phyloP scores from a whole-genome alignment of 2,329 filamentous ascomycete species.

The Fusarium piperis region DNA sequence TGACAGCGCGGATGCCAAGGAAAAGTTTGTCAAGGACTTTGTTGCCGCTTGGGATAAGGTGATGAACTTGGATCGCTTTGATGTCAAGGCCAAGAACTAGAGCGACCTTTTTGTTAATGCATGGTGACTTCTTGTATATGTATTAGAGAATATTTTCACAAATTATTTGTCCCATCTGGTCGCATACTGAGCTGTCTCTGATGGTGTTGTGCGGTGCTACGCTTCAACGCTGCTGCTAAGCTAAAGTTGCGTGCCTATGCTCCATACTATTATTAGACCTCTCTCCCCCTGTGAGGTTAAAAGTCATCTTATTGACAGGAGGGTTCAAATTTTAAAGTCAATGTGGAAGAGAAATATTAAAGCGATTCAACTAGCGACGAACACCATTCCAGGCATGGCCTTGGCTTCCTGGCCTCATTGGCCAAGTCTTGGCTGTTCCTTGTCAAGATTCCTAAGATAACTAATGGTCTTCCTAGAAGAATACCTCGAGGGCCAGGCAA shows the following conservation, averaged over 20 bases:
- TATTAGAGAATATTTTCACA: neutral
- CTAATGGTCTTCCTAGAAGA: too few relatives aligned
- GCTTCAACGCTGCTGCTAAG: neutral
- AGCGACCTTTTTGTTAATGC: neutral
- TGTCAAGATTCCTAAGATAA: too few relatives aligned
- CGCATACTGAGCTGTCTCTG: neutral
- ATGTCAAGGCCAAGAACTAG: conserved; percentile 44
- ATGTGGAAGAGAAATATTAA: too few relatives aligned
- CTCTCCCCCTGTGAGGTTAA: neutral
- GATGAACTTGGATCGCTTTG: conserved; percentile 77
- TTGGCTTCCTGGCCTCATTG: too few relatives aligned
- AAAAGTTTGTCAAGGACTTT: conserved; percentile 78
- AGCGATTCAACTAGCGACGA: too few relatives aligned
- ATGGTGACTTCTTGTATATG: neutral
- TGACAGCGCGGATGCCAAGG: conserved; percentile 63
- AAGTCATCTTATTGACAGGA: too few relatives aligned
- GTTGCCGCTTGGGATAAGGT: conserved; percentile 78
- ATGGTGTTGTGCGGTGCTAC: neutral
- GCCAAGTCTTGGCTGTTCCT: too few relatives aligned
- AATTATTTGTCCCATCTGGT: neutral
- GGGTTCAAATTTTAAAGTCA: too few relatives aligned
- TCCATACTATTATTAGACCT: neutral
- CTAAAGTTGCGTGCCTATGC: neutral
- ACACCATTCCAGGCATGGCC: too few relatives aligned
- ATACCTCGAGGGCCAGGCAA: too few relatives aligned